These are phyloP conservation scores for Leishmania tropica DNA, from an alignment of 208 protist species.

Conservation along the genomic window DNA sequence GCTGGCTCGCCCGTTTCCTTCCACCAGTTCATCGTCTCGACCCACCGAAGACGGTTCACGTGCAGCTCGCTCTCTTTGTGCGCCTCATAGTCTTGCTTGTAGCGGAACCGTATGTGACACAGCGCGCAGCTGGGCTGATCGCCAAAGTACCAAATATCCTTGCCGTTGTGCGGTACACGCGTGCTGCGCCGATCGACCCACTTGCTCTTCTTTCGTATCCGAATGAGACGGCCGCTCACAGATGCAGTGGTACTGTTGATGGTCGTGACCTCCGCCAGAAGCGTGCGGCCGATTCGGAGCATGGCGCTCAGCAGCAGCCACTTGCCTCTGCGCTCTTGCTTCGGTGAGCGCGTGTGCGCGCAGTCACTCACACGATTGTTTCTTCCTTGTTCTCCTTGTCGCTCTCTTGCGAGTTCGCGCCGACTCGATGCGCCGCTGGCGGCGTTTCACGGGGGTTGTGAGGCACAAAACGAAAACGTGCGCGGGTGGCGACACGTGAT, in stretches of 20 bases:
- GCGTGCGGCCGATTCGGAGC: conserved; percentile 37
- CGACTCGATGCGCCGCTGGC: background rate
- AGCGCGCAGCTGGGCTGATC: conserved; percentile 89
- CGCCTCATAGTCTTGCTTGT: conserved; percentile 91
- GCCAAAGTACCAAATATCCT: conserved; percentile 85
- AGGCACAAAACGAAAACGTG: background rate
- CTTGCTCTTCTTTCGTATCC: conserved; percentile 89
- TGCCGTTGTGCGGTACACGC: conserved; percentile 84
- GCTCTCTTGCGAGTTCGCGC: background rate
- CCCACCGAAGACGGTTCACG: conserved; percentile 82
- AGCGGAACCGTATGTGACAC: conserved; percentile 89
- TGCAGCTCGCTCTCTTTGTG: conserved; percentile 92
- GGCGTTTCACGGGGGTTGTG: background rate
- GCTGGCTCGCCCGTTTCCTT: conserved; percentile 74
- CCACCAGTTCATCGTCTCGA: conserved; percentile 89
- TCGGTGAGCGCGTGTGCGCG: background rate
- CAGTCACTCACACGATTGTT: background rate
- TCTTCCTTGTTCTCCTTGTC: background rate
- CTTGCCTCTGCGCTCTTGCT: background rate
- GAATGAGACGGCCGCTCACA: conserved; percentile 80
- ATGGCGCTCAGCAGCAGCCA: conserved; percentile 7
- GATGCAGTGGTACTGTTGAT: conserved; percentile 80
- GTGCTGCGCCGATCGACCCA: conserved; percentile 89
- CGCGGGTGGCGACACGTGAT: background rate
- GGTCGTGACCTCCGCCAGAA: conserved; percentile 70